Conservation (phyloP, 73 alveolate species). For the Paramecium biaurelia region DNA sequence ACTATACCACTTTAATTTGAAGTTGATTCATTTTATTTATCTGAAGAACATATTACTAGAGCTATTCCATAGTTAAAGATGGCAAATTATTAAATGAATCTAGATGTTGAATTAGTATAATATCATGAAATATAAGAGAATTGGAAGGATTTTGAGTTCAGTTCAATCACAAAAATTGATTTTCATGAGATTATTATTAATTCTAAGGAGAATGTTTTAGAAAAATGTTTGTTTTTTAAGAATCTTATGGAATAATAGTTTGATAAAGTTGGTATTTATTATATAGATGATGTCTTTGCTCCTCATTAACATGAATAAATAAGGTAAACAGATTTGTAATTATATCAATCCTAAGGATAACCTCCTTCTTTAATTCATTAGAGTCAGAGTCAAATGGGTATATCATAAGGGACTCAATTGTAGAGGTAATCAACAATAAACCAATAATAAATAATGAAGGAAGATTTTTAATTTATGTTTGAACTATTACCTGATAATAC, state of each 20-base stretch:
- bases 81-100: neutral
- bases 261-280: neutral
- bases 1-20: neutral
- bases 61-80: neutral
- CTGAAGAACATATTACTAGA: neutral
- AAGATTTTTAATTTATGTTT: constrained; percentile 40
- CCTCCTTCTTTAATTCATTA: neutral
- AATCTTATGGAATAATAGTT: neutral
- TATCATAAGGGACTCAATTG: neutral
- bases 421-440: neutral
- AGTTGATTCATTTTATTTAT: neutral
- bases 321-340: neutral
- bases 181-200: neutral
- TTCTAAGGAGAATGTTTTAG: neutral
- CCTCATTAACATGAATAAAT: constrained; percentile 40
- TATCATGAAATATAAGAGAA: neutral
- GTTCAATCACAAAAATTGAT: neutral
- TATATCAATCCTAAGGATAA: neutral
- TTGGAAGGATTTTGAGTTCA: neutral
- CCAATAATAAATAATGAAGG: neutral
- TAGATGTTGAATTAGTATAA: neutral
- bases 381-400: neutral
- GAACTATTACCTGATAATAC: constrained; percentile 36
- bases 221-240: neutral
- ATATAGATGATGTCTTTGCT: constrained; percentile 43